Conservation (phyloP, 2,329 filamentous ascomycete species). For the Fusarium tricinctum region DNA sequence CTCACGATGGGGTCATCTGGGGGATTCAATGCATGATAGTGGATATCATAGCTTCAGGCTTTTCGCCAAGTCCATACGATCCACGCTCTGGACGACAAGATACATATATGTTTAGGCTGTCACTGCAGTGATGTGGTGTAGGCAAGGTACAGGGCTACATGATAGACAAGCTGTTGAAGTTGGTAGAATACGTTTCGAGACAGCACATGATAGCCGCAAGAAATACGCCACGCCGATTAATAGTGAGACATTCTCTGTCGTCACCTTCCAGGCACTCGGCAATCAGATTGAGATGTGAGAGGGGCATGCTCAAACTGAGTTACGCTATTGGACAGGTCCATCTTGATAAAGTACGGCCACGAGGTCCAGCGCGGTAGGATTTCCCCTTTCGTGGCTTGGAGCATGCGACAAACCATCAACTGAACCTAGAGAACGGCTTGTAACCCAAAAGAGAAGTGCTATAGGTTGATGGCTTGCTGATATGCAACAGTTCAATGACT, state of each 20-base stretch:
- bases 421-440: constrained; percentile 1
- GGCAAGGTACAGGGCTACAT: background rate
- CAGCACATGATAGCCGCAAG: constrained; percentile 31
- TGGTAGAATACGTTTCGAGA: constrained; percentile 14
- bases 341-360: constrained; percentile 27
- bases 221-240: constrained; percentile 8
- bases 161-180: background rate
- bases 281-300: constrained; percentile 30
- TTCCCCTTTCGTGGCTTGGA: constrained; percentile 18
- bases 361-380: constrained; percentile 11
- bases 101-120: background rate
- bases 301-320: constrained; percentile 38
- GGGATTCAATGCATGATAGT: constrained; percentile 10
- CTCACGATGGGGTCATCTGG: constrained; percentile 30
- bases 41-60: constrained; percentile 14
- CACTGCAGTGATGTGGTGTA: background rate
- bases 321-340: constrained; percentile 25
- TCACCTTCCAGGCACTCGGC: constrained; percentile 26
- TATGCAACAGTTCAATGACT: constrained; percentile 2
- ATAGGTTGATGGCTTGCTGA: background rate
- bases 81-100: background rate
- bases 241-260: constrained; percentile 24
- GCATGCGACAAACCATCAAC: constrained; percentile 20
- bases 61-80: background rate
- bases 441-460: background rate